phyloP scores from a whole-genome alignment of 75 land plant genomes.

The Chamaecyparis obtusa region DNA sequence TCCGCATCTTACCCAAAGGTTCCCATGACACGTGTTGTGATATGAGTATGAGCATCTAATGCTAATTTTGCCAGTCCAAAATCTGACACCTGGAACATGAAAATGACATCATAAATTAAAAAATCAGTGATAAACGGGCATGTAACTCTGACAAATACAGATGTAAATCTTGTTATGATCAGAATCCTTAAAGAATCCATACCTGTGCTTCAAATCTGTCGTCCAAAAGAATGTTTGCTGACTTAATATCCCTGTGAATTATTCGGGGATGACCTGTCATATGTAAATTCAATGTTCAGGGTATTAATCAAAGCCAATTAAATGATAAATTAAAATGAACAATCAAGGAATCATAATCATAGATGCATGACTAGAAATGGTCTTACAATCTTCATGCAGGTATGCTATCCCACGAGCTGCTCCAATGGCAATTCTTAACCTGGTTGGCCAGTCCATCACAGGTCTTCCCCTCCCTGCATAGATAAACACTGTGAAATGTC shows the following conservation, averaged over 20 bases:
- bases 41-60: conserved; percentile 56
- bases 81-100: conserved; percentile 59
- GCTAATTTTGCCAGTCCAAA: conserved; percentile 80
- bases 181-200: conserved; percentile 13
- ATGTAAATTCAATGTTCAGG: neutral
- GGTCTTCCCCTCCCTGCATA: conserved; percentile 18
- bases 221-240: conserved; percentile 59
- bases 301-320: neutral
- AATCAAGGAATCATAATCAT: neutral
- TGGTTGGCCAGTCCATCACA: conserved; percentile 39
- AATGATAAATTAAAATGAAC: neutral
- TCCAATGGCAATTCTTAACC: conserved; percentile 33
- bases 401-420: conserved; percentile 37
- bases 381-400: conserved; percentile 41
- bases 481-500: neutral
- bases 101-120: neutral
- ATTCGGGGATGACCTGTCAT: conserved; percentile 67
- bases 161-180: neutral
- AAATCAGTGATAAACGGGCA: neutral
- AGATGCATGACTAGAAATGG: neutral
- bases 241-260: conserved; percentile 74
- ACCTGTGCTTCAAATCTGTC: conserved; percentile 63
- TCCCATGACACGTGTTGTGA: conserved; percentile 83
- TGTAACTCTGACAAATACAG: neutral
- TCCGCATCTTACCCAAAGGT: conserved; percentile 61